phyloP scores from a whole-genome alignment of 176 grass and related monocot species.

The Olyra latifolia region DNA sequence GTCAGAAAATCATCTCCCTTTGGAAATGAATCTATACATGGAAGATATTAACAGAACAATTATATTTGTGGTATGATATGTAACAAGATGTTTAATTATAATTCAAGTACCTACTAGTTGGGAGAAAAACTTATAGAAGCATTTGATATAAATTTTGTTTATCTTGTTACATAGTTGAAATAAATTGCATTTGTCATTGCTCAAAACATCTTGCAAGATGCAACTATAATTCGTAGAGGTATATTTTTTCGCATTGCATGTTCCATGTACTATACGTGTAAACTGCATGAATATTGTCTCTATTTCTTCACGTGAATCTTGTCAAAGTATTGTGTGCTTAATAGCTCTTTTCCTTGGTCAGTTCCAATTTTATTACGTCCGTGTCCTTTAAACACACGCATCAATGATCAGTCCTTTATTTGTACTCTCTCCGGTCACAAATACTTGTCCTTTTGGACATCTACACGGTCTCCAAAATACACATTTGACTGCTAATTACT shows the following conservation, averaged over 20 bases:
- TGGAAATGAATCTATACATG: not conserved
- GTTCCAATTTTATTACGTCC: not conserved
- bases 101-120: not conserved
- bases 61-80: conserved; percentile 4
- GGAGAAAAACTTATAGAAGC: not conserved
- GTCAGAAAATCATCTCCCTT: not conserved
- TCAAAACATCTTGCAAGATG: not conserved
- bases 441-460: no score
- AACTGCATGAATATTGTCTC: not conserved
- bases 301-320: not conserved
- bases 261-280: not conserved
- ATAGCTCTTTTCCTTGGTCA: not conserved
- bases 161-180: not conserved
- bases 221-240: not conserved
- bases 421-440: no score
- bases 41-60: not conserved
- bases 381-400: not conserved
- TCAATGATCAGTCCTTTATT: not conserved
- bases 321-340: not conserved
- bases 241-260: not conserved
- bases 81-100: not conserved
- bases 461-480: no score
- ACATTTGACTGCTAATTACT: no score
- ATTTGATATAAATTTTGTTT: not conserved
- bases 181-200: not conserved